Conservation (phyloP, 208 protist genomes). For the Leptomonas pyrrhocoris region DNA sequence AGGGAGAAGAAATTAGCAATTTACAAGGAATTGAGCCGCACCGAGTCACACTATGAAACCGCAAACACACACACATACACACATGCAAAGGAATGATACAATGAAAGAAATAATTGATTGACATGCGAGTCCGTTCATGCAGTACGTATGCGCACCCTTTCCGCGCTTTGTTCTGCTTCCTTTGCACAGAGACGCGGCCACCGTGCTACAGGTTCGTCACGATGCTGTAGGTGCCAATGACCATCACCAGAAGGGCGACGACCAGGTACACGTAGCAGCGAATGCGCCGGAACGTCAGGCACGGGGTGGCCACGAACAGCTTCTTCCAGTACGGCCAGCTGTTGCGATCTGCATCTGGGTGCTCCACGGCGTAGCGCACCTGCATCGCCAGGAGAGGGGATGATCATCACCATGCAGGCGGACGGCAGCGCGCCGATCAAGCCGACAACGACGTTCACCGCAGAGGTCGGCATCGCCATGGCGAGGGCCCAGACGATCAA, state of each 20-base stretch:
- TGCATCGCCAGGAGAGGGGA: constrained; percentile 60
- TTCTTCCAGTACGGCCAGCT: constrained; percentile 59
- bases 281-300: constrained; percentile 44
- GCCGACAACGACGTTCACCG: constrained; percentile 73
- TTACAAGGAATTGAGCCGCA: too few species aligned
- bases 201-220: constrained; percentile 9
- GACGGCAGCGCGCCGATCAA: constrained; percentile 78
- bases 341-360: constrained; percentile 56
- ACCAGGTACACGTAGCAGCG: constrained; percentile 60
- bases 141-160: too few species aligned
- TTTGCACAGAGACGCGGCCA: too few species aligned
- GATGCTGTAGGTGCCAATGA: constrained; percentile 72
- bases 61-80: too few species aligned
- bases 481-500: constrained; percentile 66
- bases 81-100: too few species aligned
- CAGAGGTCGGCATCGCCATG: constrained; percentile 53
- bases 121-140: too few species aligned
- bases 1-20: too few species aligned
- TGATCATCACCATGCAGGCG: constrained; percentile 71
- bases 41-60: too few species aligned
- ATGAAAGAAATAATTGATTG: too few species aligned
- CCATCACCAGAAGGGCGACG: constrained; percentile 69
- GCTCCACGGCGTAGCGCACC: constrained; percentile 51
- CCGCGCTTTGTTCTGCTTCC: too few species aligned
- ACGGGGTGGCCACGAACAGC: constrained; percentile 38